Base-by-base conservation (phyloP, 192 early-diverging fungal genomes). In the Pilobolus umbonatus region DNA sequence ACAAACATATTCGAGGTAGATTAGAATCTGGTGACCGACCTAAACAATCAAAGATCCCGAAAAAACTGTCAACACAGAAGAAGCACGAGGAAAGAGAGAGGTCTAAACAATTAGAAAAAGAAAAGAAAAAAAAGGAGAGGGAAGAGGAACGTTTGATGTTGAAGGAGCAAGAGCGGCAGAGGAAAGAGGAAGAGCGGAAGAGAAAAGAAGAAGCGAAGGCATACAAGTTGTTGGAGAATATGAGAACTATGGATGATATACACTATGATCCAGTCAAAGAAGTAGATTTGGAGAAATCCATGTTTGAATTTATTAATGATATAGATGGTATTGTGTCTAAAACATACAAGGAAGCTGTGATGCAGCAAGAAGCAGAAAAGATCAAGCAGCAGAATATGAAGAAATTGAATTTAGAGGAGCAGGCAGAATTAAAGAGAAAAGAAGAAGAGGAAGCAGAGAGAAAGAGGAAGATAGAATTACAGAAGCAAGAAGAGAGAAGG, bases 261-360 rank as follows among this genome's bases (percentile, higher is more conserved):
- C 15, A 40, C 22, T 26, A 34, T 12, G 60, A 68, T 44, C 66
- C 66, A 0, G 9, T 31, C 11, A 17, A 22, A 2, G 1, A 34
- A 1, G 66, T 56, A 15, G 31, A 31, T 40, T 40, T 68, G 14
- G 66, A 68, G 14, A 52, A 14, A 5, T 54, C 60, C 5, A 68
- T 68, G 44, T 12, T 26, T 0, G 31, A 25, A 6, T 68, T 68
- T 22, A 68, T 54, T 22, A 48, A 44, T 11, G 66, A 68, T 26
- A 24, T 49, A 0, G 44, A 45, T 12, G 66, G 66, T 29, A 29
- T 68, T 10, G 66, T 68, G 5, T 68, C 66, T 3, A 68, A 57
- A 17, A 54, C 42, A 9, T 68, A 57, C 42, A 68, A 57, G 8
- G 66, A 68, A 25, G 56, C 57, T n/a, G 66, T 62, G 38, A 36